Conservation (phyloP, 2,329 filamentous ascomycete species). For the Raffaelea ambrosiae region DNA sequence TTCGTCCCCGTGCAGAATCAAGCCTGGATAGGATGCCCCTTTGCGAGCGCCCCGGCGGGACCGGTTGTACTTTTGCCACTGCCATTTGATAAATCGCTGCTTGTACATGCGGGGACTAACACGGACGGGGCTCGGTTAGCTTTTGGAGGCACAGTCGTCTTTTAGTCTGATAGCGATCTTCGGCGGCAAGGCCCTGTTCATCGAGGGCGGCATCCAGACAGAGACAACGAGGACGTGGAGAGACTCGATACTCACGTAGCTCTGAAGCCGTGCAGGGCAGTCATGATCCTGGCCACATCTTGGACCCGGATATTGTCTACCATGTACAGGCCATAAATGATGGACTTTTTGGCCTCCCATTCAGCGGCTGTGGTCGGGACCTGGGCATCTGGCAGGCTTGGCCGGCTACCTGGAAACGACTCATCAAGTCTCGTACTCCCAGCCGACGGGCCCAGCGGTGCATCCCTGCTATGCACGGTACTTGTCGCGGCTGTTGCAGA, state of each 20-base stretch:
- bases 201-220: too few species aligned
- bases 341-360: conserved; percentile 1
- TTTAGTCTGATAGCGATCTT: too few species aligned
- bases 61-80: conserved; percentile 3
- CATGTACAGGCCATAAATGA: not conserved
- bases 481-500: not conserved
- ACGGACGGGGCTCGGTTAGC: not conserved
- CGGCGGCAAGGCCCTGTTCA: too few species aligned
- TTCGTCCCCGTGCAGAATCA: not conserved
- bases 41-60: not conserved
- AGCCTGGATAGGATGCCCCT: not conserved
- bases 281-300: not conserved
- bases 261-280: not conserved
- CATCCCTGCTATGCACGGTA: not conserved
- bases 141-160: too few species aligned
- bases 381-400: too few species aligned
- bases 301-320: conserved; percentile 1
- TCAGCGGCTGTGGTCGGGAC: not conserved
- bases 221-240: not conserved
- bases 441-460: not conserved
- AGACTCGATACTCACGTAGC: not conserved
- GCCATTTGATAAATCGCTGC: conserved; percentile 1
- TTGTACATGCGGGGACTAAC: conserved; percentile 2
- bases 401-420: not conserved
- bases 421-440: not conserved